Percentiles rank a stretch among this genome's conserved stretches.
Conservation (phyloP, 768 basidiomycete genomes). For the Auricularia heimuer region DNA sequence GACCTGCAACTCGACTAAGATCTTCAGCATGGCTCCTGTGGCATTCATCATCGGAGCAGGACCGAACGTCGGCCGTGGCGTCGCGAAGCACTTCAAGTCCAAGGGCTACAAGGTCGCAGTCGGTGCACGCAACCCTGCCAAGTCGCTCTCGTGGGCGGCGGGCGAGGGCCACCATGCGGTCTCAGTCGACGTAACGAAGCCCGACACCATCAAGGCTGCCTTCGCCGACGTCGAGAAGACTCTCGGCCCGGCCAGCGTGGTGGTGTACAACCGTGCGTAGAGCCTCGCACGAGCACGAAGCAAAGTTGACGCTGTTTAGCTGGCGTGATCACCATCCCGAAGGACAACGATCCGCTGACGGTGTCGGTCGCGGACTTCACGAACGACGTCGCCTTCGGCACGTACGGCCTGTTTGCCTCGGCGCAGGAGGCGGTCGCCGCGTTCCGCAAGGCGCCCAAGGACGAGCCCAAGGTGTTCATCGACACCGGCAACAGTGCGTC, state of each 20-base stretch:
- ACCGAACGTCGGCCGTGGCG: neutral
- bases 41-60: neutral
- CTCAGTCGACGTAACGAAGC: neutral
- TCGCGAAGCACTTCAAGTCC: neutral
- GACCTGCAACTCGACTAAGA: too few species aligned
- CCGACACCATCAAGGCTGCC: neutral
- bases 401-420: neutral
- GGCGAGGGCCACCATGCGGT: neutral
- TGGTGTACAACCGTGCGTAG: neutral
- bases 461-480: constrained; percentile 3
- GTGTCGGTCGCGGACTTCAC: neutral
- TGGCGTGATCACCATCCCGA: neutral
- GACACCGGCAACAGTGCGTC: neutral
- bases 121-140: neutral
- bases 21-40: neutral
- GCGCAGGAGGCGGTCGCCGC: neutral
- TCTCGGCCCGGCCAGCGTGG: neutral
- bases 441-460: neutral
- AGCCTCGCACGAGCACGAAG: neutral
- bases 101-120: constrained; percentile 3
- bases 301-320: neutral
- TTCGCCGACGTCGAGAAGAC: neutral
- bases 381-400: neutral
- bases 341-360: neutral
- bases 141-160: neutral